phyloP scores from a whole-genome alignment of 1,284 basidiomycete species.

The Hymenochaete sp. region DNA sequence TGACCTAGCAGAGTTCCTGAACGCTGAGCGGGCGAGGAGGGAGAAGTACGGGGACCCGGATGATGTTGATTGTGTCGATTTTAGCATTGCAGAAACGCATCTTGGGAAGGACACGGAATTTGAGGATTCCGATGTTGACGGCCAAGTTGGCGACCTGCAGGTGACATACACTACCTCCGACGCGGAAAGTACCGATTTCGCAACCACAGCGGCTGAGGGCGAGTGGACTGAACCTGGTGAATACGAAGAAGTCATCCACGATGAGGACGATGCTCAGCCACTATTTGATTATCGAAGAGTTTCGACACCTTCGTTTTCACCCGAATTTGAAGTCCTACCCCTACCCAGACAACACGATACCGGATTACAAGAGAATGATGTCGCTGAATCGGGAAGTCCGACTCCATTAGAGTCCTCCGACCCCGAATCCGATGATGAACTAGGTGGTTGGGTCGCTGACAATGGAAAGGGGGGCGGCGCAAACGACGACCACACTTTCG shows the following conservation, averaged over 20 bases:
- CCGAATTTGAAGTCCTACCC: constrained; percentile 14
- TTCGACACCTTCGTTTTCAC: constrained; percentile 11
- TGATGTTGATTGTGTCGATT: constrained; percentile 25
- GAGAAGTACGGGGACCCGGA: constrained; percentile 39
- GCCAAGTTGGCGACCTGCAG: constrained; percentile 6
- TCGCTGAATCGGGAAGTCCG: constrained; percentile 18
- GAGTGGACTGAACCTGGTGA: constrained; percentile 2
- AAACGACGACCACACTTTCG: constrained; percentile 15
- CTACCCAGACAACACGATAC: too few species aligned
- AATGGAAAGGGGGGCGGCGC: constrained; percentile 29
- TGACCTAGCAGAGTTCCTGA: constrained; percentile 57
- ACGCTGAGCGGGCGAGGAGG: constrained; percentile 46
- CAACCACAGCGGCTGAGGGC: constrained; percentile 6
- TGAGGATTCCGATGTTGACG: constrained; percentile 4
- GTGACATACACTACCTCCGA: too few species aligned
- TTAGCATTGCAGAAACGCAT: too few species aligned
- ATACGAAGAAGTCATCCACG: neutral
- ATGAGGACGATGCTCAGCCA: neutral
- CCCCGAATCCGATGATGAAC: constrained; percentile 34
- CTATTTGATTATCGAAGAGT: constrained; percentile 1
- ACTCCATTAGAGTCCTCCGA: constrained; percentile 4
- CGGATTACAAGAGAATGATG: constrained; percentile 24
- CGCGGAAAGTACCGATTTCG: too few species aligned
- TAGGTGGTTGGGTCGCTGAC: constrained; percentile 34
- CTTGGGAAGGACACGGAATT: constrained; percentile 7